These are phyloP conservation scores for Sporisorium scitamineum DNA, from an alignment of 1,284 basidiomycete genomes.

Conservation along the genomic window DNA sequence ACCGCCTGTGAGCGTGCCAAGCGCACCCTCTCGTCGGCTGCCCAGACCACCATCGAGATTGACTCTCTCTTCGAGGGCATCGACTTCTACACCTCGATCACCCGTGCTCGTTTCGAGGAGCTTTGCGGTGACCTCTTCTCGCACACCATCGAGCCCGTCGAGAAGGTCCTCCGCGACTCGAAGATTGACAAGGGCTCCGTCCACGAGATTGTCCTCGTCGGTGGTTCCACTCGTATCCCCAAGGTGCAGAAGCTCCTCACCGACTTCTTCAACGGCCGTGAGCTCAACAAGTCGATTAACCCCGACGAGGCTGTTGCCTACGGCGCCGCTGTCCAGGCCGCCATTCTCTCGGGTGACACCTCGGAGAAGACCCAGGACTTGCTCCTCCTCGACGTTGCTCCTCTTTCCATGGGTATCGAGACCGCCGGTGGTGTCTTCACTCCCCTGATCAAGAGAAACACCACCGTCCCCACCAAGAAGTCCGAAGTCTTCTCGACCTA, in stretches of 20 bases:
- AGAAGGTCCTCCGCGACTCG: conserved; percentile 97
- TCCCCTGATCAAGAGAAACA: conserved; percentile 96
- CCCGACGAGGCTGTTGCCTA: conserved; percentile 99
- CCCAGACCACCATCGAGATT: conserved; percentile 97
- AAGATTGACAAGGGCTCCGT: conserved; percentile 93
- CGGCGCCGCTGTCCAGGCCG: conserved; percentile 98
- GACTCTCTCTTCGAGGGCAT: conserved; percentile 98
- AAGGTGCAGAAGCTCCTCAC: conserved; percentile 97
- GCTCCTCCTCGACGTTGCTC: conserved; percentile 95
- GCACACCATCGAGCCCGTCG: conserved; percentile 94
- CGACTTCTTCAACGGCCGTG: conserved; percentile 92
- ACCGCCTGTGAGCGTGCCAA: conserved; percentile 99
- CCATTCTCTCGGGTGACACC: conserved; percentile 96
- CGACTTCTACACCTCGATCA: conserved; percentile 98
- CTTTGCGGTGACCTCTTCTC: conserved; percentile 97
- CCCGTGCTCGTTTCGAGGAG: conserved; percentile 98
- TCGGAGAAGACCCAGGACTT: conserved; percentile 98
- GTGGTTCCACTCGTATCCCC: conserved; percentile 98
- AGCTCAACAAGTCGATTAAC: conserved; percentile 81
- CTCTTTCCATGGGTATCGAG: conserved; percentile 94
- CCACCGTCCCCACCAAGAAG: conserved; percentile 98
- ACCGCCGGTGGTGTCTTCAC: conserved; percentile 99
- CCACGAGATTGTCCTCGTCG: conserved; percentile 96
- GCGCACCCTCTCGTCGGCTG: conserved; percentile 95
- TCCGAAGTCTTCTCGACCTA: conserved; percentile 99